These are phyloP conservation scores for Asterophora lycoperdoides DNA, from an alignment of 768 basidiomycete genomes.

Conservation along the genomic window DNA sequence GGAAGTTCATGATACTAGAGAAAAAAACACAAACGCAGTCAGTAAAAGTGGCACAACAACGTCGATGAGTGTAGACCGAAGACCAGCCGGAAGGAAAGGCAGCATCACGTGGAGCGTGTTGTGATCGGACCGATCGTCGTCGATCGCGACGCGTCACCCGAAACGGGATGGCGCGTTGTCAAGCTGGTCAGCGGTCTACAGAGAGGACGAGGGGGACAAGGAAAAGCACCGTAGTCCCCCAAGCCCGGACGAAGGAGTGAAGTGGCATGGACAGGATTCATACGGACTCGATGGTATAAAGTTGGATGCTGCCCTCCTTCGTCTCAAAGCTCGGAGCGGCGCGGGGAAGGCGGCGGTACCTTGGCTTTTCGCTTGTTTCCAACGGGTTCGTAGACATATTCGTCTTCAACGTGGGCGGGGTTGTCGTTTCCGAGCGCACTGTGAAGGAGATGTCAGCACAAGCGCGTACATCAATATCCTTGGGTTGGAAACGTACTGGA, in stretches of 20 bases:
- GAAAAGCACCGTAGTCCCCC: conserved; percentile 77
- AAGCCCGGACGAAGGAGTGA: conserved; percentile 87
- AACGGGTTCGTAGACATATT: conserved; percentile 72
- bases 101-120: conserved; percentile 41
- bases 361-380: conserved; percentile 75
- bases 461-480: neutral
- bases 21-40: conserved; percentile 29
- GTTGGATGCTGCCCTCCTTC: conserved; percentile 67
- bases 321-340: conserved; percentile 93
- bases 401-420: conserved; percentile 69
- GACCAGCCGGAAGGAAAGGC: conserved; percentile 28
- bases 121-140: conserved; percentile 23
- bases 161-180: conserved; percentile 32
- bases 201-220: conserved; percentile 71
- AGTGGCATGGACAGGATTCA: conserved; percentile 46
- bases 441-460: conserved; percentile 3
- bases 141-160: conserved; percentile 25
- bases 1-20: conserved; percentile 44
- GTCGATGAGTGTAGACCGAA: conserved; percentile 27
- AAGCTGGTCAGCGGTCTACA: conserved; percentile 36
- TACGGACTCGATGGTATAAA: conserved; percentile 68
- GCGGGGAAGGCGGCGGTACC: conserved; percentile 83
- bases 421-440: conserved; percentile 69
- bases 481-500: conserved; percentile 53
- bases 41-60: conserved; percentile 17